phyloP scores from a whole-genome alignment of 371 early-diverging fungal genomes.

The Mortierella sp. region DNA sequence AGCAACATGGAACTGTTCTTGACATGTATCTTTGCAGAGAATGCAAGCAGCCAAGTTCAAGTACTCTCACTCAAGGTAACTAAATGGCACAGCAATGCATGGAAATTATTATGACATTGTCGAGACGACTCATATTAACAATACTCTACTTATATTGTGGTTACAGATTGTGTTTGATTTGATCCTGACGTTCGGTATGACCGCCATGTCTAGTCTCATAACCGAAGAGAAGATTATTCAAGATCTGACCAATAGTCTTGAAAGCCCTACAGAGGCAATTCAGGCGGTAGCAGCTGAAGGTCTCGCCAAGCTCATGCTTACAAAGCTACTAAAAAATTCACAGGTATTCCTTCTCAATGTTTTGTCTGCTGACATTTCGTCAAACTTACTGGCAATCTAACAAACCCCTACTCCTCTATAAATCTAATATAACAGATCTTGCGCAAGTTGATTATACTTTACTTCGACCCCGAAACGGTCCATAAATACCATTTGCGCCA shows the following conservation, averaged over 20 bases:
- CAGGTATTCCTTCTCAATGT: slow-evolving; percentile 55
- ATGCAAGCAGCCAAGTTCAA: slow-evolving; percentile 42
- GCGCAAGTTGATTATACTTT: slow-evolving; percentile 76
- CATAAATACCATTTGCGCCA: slow-evolving; percentile 79
- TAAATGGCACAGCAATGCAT: too few relatives aligned
- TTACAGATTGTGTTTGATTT: slow-evolving; percentile 74
- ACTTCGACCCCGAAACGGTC: slow-evolving; percentile 80
- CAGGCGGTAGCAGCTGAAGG: slow-evolving; percentile 74
- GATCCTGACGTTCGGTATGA: slow-evolving; percentile 67
- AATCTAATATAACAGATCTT: slow-evolving; percentile 62
- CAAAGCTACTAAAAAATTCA: slow-evolving; percentile 63
- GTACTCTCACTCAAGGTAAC: slow-evolving; percentile 36
- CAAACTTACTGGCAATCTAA: background rate
- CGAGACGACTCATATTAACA: slow-evolving; percentile 38
- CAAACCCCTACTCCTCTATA: background rate
- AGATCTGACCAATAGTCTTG: slow-evolving; percentile 55
- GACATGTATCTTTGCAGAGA: slow-evolving; percentile 52
- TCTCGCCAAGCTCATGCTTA: slow-evolving; percentile 74
- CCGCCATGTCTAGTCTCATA: slow-evolving; percentile 58
- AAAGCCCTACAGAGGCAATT: slow-evolving; percentile 61
- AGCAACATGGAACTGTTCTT: slow-evolving; percentile 55
- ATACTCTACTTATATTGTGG: background rate
- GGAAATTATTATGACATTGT: slow-evolving; percentile 54
- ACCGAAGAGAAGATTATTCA: slow-evolving; percentile 41
- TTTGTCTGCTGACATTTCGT: background rate